phyloP scores from a whole-genome alignment of 2,329 filamentous ascomycete genomes.

The Cladorrhinum sp. region DNA sequence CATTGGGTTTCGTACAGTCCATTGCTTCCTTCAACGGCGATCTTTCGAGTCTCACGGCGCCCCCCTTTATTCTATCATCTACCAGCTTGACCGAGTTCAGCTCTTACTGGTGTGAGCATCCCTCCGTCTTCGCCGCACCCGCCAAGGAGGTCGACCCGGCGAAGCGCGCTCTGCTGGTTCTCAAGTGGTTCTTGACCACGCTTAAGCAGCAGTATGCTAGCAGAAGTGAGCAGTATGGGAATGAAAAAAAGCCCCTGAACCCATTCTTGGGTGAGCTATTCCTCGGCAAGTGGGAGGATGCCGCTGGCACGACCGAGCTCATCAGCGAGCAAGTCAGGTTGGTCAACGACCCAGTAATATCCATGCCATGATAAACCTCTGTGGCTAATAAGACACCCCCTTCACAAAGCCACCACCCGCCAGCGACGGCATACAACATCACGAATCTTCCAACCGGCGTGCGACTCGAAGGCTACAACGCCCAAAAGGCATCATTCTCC shows the following conservation, averaged over 20 bases:
- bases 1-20: conserved; percentile 44
- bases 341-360: conserved; percentile 9
- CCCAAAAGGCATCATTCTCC: conserved; percentile 92
- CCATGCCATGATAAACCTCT: neutral
- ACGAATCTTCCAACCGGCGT: conserved; percentile 82
- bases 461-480: conserved; percentile 82
- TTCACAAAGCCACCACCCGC: conserved; percentile 80
- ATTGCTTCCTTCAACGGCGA: conserved; percentile 82
- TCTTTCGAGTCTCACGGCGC: conserved; percentile 74
- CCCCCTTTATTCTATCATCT: conserved; percentile 76
- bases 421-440: conserved; percentile 91
- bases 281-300: conserved; percentile 83
- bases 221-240: conserved; percentile 74
- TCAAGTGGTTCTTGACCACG: conserved; percentile 94
- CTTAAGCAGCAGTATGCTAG: conserved; percentile 80
- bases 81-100: conserved; percentile 79
- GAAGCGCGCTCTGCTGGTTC: conserved; percentile 80
- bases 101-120: conserved; percentile 79
- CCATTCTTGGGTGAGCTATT: conserved; percentile 95
- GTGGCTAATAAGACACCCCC: neutral
- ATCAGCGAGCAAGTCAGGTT: conserved; percentile 91
- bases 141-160: conserved; percentile 74
- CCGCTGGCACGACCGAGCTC: conserved; percentile 76
- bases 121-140: conserved; percentile 74
- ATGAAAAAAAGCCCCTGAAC: conserved; percentile 97